Conservation (phyloP, 1,284 basidiomycete genomes). For the Cryptococcus floricola region DNA sequence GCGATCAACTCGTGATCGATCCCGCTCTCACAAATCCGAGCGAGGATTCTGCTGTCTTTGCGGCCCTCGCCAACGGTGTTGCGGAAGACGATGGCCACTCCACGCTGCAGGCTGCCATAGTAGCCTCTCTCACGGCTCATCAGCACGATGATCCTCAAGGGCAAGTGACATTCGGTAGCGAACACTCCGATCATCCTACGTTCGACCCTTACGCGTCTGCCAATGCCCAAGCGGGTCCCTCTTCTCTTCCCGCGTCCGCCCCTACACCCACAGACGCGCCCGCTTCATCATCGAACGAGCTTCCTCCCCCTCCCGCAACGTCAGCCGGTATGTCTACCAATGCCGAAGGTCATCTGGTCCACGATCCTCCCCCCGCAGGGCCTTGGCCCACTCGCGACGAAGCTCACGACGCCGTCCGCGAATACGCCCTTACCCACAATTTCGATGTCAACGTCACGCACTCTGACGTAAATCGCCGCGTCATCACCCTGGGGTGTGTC, state of each 20-base stretch:
- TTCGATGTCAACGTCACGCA: constrained; percentile 1
- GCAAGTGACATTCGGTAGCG: not conserved
- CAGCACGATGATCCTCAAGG: not conserved
- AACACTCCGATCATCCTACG: not conserved
- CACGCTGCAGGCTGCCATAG: not conserved
- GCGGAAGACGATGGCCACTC: not conserved
- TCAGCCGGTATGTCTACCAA: not conserved
- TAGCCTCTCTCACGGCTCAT: not conserved
- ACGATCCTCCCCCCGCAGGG: not conserved
- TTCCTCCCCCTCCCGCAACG: not conserved
- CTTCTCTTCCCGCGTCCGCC: not conserved
- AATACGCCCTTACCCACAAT: not conserved
- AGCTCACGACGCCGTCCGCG: not conserved
- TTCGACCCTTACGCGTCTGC: not conserved
- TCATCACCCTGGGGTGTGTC: not conserved
- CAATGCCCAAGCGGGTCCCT: not conserved
- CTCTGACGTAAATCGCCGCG: not conserved
- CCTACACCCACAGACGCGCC: not conserved
- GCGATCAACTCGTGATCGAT: not conserved
- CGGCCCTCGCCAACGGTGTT: not conserved
- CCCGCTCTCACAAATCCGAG: not conserved
- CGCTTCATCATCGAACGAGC: not conserved
- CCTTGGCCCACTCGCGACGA: not conserved
- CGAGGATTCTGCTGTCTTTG: not conserved
- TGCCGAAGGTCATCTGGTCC: not conserved